Conservation (phyloP, 805 yeast species). For the Wickerhamomyces rabaulensis region DNA sequence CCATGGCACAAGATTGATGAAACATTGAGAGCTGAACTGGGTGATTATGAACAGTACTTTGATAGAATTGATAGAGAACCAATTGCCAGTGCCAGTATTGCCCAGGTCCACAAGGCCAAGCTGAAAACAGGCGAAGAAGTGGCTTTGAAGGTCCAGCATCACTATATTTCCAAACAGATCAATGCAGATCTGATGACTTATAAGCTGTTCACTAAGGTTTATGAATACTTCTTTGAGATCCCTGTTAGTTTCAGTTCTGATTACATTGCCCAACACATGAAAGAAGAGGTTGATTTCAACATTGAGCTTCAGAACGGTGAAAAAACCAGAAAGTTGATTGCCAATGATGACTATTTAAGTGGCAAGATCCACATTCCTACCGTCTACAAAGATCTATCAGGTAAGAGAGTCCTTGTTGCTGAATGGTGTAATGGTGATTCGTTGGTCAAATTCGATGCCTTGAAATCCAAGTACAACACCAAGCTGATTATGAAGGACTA, state of each 20-base stretch:
- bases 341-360: slow-evolving; percentile 35
- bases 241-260: slow-evolving; percentile 54
- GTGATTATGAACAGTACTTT: slow-evolving; percentile 33
- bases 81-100: slow-evolving; percentile 71
- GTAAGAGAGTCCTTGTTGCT: slow-evolving; percentile 49
- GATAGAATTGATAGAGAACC: slow-evolving; percentile 47
- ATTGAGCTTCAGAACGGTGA: slow-evolving; percentile 52
- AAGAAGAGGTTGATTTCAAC: slow-evolving; percentile 56
- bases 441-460: slow-evolving; percentile 39
- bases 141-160: slow-evolving; percentile 65
- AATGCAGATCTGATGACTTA: slow-evolving; percentile 58
- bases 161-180: slow-evolving; percentile 55
- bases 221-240: slow-evolving; percentile 55
- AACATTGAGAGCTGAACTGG: slow-evolving; percentile 36
- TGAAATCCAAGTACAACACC: slow-evolving; percentile 36
- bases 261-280: slow-evolving; percentile 53
- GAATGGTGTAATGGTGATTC: slow-evolving; percentile 79
- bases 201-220: slow-evolving; percentile 43
- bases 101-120: slow-evolving; percentile 59
- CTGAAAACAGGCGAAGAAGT: slow-evolving; percentile 45
- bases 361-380: slow-evolving; percentile 51
- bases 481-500: slow-evolving; percentile 41
- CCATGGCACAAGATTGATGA: slow-evolving; percentile 41
- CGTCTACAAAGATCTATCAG: slow-evolving; percentile 39
- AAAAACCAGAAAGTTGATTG: slow-evolving; percentile 32